phyloP scores from a whole-genome alignment of 2,329 filamentous ascomycete species.

The Mycosphaerelloides madeirae region DNA sequence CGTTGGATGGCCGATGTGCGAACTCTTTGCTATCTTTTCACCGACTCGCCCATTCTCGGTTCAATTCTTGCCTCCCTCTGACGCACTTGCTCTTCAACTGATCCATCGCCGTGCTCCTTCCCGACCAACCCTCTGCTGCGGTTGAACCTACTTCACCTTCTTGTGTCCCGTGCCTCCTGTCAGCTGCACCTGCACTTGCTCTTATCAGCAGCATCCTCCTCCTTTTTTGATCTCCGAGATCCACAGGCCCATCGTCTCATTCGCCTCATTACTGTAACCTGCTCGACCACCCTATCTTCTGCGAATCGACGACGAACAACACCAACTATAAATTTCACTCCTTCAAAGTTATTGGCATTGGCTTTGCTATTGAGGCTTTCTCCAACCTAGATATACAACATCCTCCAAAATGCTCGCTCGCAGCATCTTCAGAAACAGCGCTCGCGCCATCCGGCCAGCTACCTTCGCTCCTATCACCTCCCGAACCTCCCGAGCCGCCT shows the following conservation, averaged over 20 bases:
- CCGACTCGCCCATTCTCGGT: neutral
- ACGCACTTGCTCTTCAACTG: neutral
- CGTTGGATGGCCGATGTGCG: neutral
- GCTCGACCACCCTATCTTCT: no score
- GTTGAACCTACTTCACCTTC: no score
- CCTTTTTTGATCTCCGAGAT: neutral
- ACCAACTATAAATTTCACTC: neutral
- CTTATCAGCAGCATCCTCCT: neutral
- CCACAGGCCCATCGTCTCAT: no score
- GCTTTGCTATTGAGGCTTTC: no score
- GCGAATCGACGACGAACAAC: neutral
- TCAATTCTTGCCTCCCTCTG: neutral
- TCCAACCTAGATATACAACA: no score
- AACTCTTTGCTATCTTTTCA: slow-evolving; percentile 1
- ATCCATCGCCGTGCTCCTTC: neutral
- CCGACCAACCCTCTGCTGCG: neutral
- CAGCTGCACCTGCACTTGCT: no score
- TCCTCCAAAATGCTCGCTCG: slow-evolving; percentile 18
- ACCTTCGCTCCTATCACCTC: slow-evolving; percentile 8
- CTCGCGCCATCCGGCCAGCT: slow-evolving; percentile 12
- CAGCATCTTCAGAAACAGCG: slow-evolving; percentile 14
- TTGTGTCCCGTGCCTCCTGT: neutral
- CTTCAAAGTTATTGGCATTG: no score
- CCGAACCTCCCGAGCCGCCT: slow-evolving; percentile 19
- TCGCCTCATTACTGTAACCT: no score